These are phyloP conservation scores for Beauveria sp. DNA, from an alignment of 2,329 filamentous ascomycete genomes.

Conservation along the genomic window DNA sequence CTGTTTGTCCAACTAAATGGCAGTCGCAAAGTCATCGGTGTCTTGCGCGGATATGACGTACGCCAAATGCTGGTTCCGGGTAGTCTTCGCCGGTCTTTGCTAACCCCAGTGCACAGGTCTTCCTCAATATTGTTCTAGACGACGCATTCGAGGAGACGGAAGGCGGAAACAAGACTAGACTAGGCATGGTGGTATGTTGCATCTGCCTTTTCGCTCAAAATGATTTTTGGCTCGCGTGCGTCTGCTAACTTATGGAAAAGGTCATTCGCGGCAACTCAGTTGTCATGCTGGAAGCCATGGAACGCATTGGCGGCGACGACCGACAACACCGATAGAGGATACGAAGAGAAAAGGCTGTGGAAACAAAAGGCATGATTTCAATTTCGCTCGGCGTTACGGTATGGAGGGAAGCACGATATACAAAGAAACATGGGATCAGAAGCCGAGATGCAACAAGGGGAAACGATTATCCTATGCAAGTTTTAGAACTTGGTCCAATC, in stretches of 20 bases:
- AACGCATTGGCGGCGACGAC: conserved; percentile 59
- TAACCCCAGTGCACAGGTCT: conserved; percentile 55
- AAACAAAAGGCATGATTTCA: conserved; percentile 15
- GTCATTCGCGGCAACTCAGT: conserved; percentile 97
- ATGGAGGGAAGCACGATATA: conserved; percentile 12
- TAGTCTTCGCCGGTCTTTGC: not conserved
- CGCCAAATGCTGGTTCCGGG: not conserved
- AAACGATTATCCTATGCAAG: not conserved
- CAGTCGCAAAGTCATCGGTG: conserved; percentile 91
- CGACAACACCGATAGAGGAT: conserved; percentile 26
- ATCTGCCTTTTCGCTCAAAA: not conserved
- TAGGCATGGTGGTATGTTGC: conserved; percentile 81
- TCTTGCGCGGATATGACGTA: conserved; percentile 94
- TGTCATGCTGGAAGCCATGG: conserved; percentile 87
- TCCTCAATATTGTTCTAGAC: conserved; percentile 95
- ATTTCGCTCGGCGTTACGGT: conserved; percentile 30
- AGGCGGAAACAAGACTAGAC: conserved; percentile 78
- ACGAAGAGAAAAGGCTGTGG: not conserved
- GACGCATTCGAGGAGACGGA: conserved; percentile 93
- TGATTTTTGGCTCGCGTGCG: not conserved
- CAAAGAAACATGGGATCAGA: conserved; percentile 15
- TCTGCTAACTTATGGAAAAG: conserved; percentile 30
- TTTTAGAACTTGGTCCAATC: not conserved
- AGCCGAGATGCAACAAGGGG: conserved; percentile 12
- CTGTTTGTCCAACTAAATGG: conserved; percentile 97